A percentile compares a stretch with the other conserved stretches of the same genome.
These are phyloP conservation scores for Anastatica hierochuntica DNA, from an alignment of 345 rosid genomes.

Conservation along the genomic window DNA sequence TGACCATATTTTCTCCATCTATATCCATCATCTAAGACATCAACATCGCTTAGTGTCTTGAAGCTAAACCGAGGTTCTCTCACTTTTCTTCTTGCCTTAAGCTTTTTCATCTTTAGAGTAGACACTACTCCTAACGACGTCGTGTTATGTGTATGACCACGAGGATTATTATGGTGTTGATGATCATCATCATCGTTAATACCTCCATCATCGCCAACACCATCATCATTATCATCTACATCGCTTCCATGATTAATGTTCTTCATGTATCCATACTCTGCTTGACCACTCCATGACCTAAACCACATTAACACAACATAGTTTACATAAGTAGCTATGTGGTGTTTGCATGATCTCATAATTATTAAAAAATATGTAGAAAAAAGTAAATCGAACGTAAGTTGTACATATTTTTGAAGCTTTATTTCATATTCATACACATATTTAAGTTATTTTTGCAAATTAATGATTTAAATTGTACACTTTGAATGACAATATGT, in stretches of 20 bases:
- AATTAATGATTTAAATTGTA: no score
- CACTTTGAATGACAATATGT: no score
- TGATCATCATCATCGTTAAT: conserved; percentile 2
- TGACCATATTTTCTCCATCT: conserved; percentile 99
- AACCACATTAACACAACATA: conserved; percentile 2
- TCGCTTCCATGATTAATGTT: conserved; percentile 26
- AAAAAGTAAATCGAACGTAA: no score
- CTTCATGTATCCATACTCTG: conserved; percentile 29
- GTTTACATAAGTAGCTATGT: conserved; percentile 16
- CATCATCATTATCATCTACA: conserved; percentile 26
- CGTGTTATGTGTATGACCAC: conserved; percentile 5
- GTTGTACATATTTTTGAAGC: no score
- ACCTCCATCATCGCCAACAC: no score
- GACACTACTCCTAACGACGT: conserved; percentile 40
- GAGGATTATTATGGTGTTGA: background rate
- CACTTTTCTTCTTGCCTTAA: conserved; percentile 68
- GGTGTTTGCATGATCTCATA: background rate
- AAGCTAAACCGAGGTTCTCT: conserved; percentile 98
- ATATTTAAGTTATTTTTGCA: no score
- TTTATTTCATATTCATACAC: no score
- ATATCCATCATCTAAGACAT: conserved; percentile 95
- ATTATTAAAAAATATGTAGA: no score
- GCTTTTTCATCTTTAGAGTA: conserved; percentile 50
- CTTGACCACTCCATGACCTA: conserved; percentile 60
- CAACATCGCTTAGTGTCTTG: conserved; percentile 94